Conservation (phyloP, 805 yeast genomes). For the Pichia paraexigua region DNA sequence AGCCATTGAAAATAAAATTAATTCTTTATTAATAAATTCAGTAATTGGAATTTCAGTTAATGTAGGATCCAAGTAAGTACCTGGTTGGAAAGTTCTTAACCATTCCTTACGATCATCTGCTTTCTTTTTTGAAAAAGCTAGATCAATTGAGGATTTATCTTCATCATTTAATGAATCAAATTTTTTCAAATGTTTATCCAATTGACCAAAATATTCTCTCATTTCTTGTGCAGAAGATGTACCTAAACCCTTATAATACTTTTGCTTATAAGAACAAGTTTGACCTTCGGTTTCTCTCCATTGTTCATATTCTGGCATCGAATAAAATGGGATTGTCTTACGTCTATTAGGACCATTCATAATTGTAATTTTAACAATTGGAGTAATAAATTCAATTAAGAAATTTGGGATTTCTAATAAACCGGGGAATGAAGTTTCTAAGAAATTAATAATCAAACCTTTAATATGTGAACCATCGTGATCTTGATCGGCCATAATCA, state of each 20-base stretch:
- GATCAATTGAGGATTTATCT: conserved; percentile 72
- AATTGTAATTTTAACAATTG: conserved; percentile 85
- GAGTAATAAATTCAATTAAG: conserved; percentile 88
- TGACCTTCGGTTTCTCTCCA: conserved; percentile 87
- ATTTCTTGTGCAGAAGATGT: conserved; percentile 80
- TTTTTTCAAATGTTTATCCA: conserved; percentile 78
- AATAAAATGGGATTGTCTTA: conserved; percentile 67
- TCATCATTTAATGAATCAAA: conserved; percentile 75
- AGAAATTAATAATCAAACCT: conserved; percentile 86
- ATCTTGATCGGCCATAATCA: conserved; percentile 99
- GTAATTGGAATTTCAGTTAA: conserved; percentile 74
- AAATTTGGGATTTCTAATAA: conserved; percentile 85
- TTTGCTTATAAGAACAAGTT: conserved; percentile 75
- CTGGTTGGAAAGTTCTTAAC: conserved; percentile 86
- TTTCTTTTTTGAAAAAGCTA: conserved; percentile 89
- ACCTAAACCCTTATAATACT: conserved; percentile 98
- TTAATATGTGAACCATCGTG: conserved; percentile 98
- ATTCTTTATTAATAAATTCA: conserved; percentile 90
- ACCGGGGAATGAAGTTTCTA: conserved; percentile 93
- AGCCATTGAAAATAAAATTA: conserved; percentile 92
- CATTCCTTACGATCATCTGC: conserved; percentile 98
- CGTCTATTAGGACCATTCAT: conserved; percentile 48
- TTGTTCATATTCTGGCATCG: conserved; percentile 89
- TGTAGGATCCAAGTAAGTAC: conserved; percentile 81
- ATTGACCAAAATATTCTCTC: conserved; percentile 77